These are phyloP conservation scores for Lepidium aucheri DNA, from an alignment of 345 rosid species.

Conservation along the genomic window DNA sequence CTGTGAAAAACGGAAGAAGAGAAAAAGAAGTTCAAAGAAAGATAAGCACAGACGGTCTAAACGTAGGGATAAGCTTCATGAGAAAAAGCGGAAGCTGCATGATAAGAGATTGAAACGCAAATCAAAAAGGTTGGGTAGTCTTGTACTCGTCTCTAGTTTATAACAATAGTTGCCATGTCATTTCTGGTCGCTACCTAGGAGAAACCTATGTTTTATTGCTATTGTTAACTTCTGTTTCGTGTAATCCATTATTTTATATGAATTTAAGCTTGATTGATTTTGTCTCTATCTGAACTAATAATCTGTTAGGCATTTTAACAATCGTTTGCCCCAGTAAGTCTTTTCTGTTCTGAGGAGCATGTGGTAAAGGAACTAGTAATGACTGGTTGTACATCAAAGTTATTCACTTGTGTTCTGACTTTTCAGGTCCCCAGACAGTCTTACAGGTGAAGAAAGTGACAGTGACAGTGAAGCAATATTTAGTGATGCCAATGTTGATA, in stretches of 20 bases:
- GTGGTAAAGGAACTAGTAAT: neutral
- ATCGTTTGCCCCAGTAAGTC: neutral
- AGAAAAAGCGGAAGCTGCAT: slow-evolving; percentile 56
- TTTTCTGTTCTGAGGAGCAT: slow-evolving; percentile 8
- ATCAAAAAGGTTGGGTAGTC: slow-evolving; percentile 56
- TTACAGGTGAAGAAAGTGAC: slow-evolving; percentile 44
- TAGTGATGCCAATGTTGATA: slow-evolving; percentile 41
- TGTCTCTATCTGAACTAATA: neutral
- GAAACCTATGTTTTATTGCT: neutral
- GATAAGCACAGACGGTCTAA: slow-evolving; percentile 66
- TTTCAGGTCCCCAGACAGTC: slow-evolving; percentile 55
- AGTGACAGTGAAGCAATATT: slow-evolving; percentile 40
- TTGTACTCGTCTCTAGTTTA: slow-evolving; percentile 11
- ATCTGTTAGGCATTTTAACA: neutral
- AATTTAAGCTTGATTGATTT: neutral
- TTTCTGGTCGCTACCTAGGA: neutral
- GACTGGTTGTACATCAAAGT: slow-evolving; percentile 7
- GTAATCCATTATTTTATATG: neutral
- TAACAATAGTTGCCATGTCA: neutral
- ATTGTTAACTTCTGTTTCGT: neutral
- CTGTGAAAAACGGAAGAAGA: slow-evolving; percentile 73
- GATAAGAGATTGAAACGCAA: slow-evolving; percentile 68
- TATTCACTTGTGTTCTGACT: slow-evolving; percentile 6
- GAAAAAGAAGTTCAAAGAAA: slow-evolving; percentile 66
- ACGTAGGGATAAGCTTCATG: slow-evolving; percentile 70